Percentiles rank a stretch among this genome's conserved stretches.
These are phyloP conservation scores for Neostapfia colusana DNA, from an alignment of 176 grass and related monocot genomes.

Conservation along the genomic window DNA sequence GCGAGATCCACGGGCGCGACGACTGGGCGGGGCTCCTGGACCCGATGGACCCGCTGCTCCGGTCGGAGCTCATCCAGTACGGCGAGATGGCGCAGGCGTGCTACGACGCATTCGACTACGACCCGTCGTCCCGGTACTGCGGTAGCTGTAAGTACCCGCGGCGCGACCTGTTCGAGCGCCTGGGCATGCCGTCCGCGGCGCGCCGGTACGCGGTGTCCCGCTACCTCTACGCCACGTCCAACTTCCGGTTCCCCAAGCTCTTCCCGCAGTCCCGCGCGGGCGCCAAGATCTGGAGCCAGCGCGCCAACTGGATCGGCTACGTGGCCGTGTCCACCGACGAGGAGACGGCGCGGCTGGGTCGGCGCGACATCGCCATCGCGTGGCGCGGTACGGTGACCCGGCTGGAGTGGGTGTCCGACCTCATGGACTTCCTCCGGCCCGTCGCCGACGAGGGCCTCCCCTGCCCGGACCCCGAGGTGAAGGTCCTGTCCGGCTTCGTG, in stretches of 20 bases:
- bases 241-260: slow-evolving; percentile 50
- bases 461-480: slow-evolving; percentile 61
- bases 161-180: slow-evolving; percentile 39
- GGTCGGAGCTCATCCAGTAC: slow-evolving; percentile 75
- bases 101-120: slow-evolving; percentile 90
- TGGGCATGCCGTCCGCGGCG: slow-evolving; percentile 49
- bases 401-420: slow-evolving; percentile 85
- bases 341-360: slow-evolving; percentile 55
- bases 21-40: slow-evolving; percentile 77
- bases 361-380: slow-evolving; percentile 78
- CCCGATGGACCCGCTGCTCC: slow-evolving; percentile 75
- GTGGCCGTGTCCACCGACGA: slow-evolving; percentile 75
- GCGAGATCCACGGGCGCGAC: slow-evolving; percentile 71
- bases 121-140: slow-evolving; percentile 64
- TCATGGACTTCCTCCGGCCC: slow-evolving; percentile 75
- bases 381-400: slow-evolving; percentile 86
- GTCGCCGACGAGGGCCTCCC: slow-evolving; percentile 63
- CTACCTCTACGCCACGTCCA: slow-evolving; percentile 72
- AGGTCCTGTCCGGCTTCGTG: slow-evolving; percentile 73
- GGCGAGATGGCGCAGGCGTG: slow-evolving; percentile 84
- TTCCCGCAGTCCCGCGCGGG: slow-evolving; percentile 34
- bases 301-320: slow-evolving; percentile 96
- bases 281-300: slow-evolving; percentile 67
- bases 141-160: slow-evolving; percentile 71
- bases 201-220: slow-evolving; percentile 52